Percentiles rank a stretch among this genome's conserved stretches.
phyloP scores from a whole-genome alignment of 192 early-diverging fungal species.

The Spinellus fusiger region DNA sequence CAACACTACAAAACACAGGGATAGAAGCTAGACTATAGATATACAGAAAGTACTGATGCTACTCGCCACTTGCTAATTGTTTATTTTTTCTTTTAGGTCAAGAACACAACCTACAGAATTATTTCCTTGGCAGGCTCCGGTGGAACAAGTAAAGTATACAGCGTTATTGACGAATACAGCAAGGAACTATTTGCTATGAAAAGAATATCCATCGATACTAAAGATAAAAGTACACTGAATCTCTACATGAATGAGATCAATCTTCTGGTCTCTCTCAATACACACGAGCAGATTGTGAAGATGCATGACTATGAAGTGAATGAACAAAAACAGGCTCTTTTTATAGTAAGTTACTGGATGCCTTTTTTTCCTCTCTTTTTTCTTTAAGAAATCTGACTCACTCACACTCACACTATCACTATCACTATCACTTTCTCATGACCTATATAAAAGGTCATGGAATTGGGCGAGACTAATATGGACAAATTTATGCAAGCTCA shows the following conservation, averaged over 20 bases:
- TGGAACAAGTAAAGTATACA: slow-evolving; percentile 88
- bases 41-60: too few species aligned
- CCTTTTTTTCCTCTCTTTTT: too few species aligned
- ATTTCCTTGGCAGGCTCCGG: slow-evolving; percentile 70
- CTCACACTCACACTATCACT: too few species aligned
- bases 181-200: slow-evolving; percentile 80
- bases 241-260: slow-evolving; percentile 85
- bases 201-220: slow-evolving; percentile 68
- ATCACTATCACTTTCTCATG: neutral
- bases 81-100: slow-evolving; percentile 25
- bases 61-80: neutral
- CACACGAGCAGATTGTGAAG: slow-evolving; percentile 71
- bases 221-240: slow-evolving; percentile 55
- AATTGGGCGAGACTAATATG: slow-evolving; percentile 88
- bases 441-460: slow-evolving; percentile 51
- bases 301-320: slow-evolving; percentile 74
- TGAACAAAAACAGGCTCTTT: too few species aligned
- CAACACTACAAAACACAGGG: too few species aligned
- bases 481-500: slow-evolving; percentile 53
- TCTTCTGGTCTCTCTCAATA: slow-evolving; percentile 58
- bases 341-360: too few species aligned
- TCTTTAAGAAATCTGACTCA: too few species aligned
- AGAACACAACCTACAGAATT: slow-evolving; percentile 40
- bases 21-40: too few species aligned
- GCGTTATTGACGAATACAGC: slow-evolving; percentile 60